Conservation (phyloP, 352 stramenopile genomes). For the Phytophthora multivora region DNA sequence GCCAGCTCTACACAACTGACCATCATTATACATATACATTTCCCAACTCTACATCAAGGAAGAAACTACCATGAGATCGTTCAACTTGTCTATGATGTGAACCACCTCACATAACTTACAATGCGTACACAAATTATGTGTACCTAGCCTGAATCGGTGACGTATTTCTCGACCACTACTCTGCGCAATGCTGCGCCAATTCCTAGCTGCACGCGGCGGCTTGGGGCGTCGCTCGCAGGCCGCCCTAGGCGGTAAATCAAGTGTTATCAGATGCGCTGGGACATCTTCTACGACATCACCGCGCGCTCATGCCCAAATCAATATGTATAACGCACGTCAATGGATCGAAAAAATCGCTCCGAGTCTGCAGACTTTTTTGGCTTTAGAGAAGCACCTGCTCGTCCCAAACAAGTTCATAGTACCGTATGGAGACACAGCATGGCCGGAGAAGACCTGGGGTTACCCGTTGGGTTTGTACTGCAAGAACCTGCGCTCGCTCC, state of each 20-base stretch:
- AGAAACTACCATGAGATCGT: constrained; percentile 6
- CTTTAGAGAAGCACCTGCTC: constrained; percentile 38
- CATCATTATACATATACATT: neutral
- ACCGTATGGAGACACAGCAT: constrained; percentile 29
- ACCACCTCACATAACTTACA: constrained; percentile 7
- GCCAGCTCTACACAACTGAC: neutral
- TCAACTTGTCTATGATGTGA: constrained; percentile 15
- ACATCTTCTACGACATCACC: constrained; percentile 1
- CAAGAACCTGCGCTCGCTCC: constrained; percentile 19
- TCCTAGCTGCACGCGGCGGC: constrained; percentile 12
- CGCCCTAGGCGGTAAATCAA: neutral
- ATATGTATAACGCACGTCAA: constrained; percentile 18
- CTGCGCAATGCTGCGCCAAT: constrained; percentile 17
- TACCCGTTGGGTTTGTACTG: constrained; percentile 44
- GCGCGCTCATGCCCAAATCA: neutral
- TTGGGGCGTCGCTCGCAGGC: constrained; percentile 9
- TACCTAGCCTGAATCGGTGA: constrained; percentile 12
- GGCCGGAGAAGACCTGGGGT: constrained; percentile 39
- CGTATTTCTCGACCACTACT: constrained; percentile 18
- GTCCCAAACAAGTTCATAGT: constrained; percentile 48
- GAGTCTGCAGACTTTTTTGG: constrained; percentile 37
- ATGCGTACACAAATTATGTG: neutral
- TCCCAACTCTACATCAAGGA: neutral
- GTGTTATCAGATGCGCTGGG: neutral
- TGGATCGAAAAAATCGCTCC: constrained; percentile 29